Evolutionary conservation across 345 rosid genomes (phyloP), one percentile per base, ranked within the genome.

Genomic region (Microthlaspi erraticum): DNA sequence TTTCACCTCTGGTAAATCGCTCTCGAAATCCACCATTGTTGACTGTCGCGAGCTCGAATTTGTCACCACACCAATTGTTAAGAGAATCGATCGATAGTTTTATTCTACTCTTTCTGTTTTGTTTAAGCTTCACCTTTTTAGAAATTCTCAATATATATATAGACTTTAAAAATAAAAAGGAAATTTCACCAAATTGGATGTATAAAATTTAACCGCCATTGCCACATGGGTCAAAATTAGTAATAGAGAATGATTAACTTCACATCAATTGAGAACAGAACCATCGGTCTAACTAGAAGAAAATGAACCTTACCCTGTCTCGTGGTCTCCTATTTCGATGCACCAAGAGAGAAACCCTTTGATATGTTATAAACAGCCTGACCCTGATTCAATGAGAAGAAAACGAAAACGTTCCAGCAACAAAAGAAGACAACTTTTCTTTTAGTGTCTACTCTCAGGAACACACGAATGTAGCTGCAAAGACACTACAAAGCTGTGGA

Each of bases 271-370:
- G 14, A 18, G 31, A 48, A 60, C 19, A n/a, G 4, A 74, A 51
- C 18, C 42, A 66, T 2, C 3, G 5, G 14, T 60, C 45, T 11
- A 11, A 20, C n/a, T 7, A 16, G 6, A 61, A 60, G 55, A 68
- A 42, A 6, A 6, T 2, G 37, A 31, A 60, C 10, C 46, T 34
- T 89, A 94, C 99, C 97, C 17, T 87, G 88, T 67, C 92, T 93
- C 81, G 85, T 89, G 84, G 91, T 91, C 82, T 94, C 97, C 84
- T 89, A 62, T 82, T 94, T 94, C 13, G 95, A 88, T 17, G 96
- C 93, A 57, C 92, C 96, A 19, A 82, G 75, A 38, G 91, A 78
- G 79, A 94, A 91, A 55, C 97, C 95, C 79, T 87, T 94, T 0
- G 97, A 87, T 79, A 89, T 80, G 73, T 86, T 53, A 74, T 83